Base-by-base conservation (phyloP, 2,329 filamentous ascomycete species). In the Aspergillus thermomutatus region DNA sequence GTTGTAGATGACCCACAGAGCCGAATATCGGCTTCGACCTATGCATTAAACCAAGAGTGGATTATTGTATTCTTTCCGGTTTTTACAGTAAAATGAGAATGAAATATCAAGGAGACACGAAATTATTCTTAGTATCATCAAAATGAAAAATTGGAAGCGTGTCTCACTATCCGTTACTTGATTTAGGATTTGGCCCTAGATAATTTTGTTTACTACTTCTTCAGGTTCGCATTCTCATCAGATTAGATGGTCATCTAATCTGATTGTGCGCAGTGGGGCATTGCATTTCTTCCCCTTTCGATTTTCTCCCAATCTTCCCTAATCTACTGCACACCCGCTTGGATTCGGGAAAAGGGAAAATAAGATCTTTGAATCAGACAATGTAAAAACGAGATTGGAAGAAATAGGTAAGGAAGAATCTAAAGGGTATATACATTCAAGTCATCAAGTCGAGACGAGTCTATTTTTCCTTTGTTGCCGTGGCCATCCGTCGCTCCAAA, bases 181-280 rank as follows among this genome's bases (percentile, higher is more conserved):
- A 10, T n/a, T n/a, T 26, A 40, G 31, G 34, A 55, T 55, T 53
- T 54, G 50, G 46, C 49, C 27, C 25, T 1, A 2, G 34, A 27
- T 23, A 10, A 25, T 53, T 27, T 40, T 54, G 5, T 47, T 58
- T 28, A 53, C 52, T 57, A n/a, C n/a, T 28, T 9, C 34, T 2
- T 8, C n/a, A n/a, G n/a, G n/a, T n/a, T n/a, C n/a, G 49, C 53
- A 46, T 10, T 1, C 14, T 47, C 53, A 66, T 69, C 64, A 61
- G 65, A 69, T 66, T 67, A 67, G 67, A 67, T 70, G 49, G 47
- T 53, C 51, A 65, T 68, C 63, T 68, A 69, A 70, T 69, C 69
- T 66, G 64, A 69, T 70, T 61, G 54, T 45, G 41, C 19, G 41
- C n/a, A n/a, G 41, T 45, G 41, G 41, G 41, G 41, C 41, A 45